A percentile compares a stretch with the other conserved stretches of the same genome.
Evolutionary conservation across 371 early-diverging fungal genomes (phyloP).

Genomic region (Mortierella sp.): DNA sequence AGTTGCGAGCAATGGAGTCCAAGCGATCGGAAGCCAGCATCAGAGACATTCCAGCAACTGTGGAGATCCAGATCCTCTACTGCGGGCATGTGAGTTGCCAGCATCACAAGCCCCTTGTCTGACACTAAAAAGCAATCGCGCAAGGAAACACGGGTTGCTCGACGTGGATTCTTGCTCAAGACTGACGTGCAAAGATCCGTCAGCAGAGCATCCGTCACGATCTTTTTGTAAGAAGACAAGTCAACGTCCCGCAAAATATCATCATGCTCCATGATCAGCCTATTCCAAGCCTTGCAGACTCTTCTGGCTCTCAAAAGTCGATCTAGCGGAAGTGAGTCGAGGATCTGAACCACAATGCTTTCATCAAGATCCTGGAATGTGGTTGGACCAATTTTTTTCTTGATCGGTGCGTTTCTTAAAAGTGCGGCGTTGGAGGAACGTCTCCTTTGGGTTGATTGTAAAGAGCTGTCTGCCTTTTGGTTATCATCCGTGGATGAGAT

Average conservation of each 20-base stretch:
- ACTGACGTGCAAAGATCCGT: conserved; percentile 28
- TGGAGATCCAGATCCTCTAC: conserved; percentile 71
- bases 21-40: conserved; percentile 67
- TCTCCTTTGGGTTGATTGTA: neutral
- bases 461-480: neutral
- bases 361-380: conserved; percentile 45
- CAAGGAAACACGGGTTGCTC: conserved; percentile 35
- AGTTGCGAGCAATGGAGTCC: conserved; percentile 60
- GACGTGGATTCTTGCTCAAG: conserved; percentile 19
- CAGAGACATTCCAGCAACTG: conserved; percentile 86
- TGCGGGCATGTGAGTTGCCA: conserved; percentile 56
- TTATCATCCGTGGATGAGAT: neutral
- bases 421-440: conserved; percentile 1
- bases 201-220: conserved; percentile 58
- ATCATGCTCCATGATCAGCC: conserved; percentile 50
- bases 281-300: conserved; percentile 50
- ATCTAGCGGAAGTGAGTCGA: conserved; percentile 18
- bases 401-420: conserved; percentile 5
- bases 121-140: conserved; percentile 62
- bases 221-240: conserved; percentile 59
- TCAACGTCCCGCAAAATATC: conserved; percentile 58
- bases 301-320: conserved; percentile 29
- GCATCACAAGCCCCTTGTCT: conserved; percentile 59
- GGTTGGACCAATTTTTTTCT: conserved; percentile 27
- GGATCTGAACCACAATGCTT: conserved; percentile 17